Evolutionary conservation across 306 rosid genomes (phyloP), one percentile per base, ranked within the genome.

Genomic region (Vicia sativa): DNA sequence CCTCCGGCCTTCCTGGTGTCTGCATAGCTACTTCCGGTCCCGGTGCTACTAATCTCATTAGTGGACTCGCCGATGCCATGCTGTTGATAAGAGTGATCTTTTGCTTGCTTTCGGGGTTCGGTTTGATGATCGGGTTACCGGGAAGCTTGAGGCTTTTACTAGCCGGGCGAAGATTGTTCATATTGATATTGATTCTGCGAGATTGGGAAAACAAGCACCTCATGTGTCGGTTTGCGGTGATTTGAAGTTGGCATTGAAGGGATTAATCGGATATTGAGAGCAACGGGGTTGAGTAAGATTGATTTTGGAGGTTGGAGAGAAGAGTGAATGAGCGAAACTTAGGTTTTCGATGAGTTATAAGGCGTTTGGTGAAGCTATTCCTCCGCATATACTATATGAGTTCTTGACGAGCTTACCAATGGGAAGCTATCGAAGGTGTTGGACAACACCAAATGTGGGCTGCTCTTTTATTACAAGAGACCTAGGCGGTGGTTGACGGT

Each of bases 391-490:
- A 96, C 95, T 3, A 89, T 92, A 68, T 85, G 84, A 83, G 70
- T 87, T 11, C 91, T 92, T 29, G 96, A 92, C 62, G 96, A 92
- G 74, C 72, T 92, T 52, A 92, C 98, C 0, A 65, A 81, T 48
- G 95, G 98, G 10, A n/a, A n/a, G n/a, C n/a, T n/a, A n/a, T n/a
- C n/a, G n/a, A n/a, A n/a, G n/a, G n/a, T n/a, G n/a, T n/a, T 25
- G 98, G 98, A 56, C 89, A 89, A 39, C 96, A 89, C 69, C 91
- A 89, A 52, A 89, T 89, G 92, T 83, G 92, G 96, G 90, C 98
- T 16, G 92, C 98, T 70, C 95, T 89, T 28, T 90, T 76, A 76
- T 29, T 87, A 80, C 43, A 80, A 75, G 73, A 78, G 81, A 71
- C 96, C 95, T 3, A 80, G 95, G 34, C 95, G 86, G 48, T 92